phyloP scores from a whole-genome alignment of 2,329 filamentous ascomycete genomes.

The Penicillium sp. region DNA sequence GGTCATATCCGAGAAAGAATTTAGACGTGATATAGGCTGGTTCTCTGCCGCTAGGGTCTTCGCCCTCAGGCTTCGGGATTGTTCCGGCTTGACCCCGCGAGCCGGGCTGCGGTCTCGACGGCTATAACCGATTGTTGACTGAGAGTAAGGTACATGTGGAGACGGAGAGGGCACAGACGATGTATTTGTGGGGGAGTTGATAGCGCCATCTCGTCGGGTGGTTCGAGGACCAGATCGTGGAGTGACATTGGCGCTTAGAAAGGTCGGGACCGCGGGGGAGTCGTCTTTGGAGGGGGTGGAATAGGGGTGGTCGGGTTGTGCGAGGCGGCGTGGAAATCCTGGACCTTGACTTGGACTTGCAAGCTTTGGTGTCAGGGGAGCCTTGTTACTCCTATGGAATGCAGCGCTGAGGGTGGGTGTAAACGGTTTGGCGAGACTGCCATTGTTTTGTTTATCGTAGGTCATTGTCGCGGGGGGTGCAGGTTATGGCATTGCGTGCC shows the following conservation, averaged over 20 bases:
- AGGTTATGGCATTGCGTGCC: slow-evolving; percentile 49
- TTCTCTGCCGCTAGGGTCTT: slow-evolving; percentile 40
- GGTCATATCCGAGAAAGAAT: slow-evolving; percentile 36
- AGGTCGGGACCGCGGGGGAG: slow-evolving; percentile 54
- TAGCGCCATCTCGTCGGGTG: slow-evolving; percentile 66
- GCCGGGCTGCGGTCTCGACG: slow-evolving; percentile 38
- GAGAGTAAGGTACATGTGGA: slow-evolving; percentile 31
- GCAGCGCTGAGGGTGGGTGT: slow-evolving; percentile 67
- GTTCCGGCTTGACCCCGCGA: slow-evolving; percentile 31
- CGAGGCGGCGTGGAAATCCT: slow-evolving; percentile 34
- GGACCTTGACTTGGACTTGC: slow-evolving; percentile 40
- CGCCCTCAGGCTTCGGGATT: slow-evolving; percentile 33
- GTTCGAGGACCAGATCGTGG: slow-evolving; percentile 74
- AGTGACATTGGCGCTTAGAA: slow-evolving; percentile 68
- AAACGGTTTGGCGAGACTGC: slow-evolving; percentile 56
- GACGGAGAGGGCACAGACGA: slow-evolving; percentile 26
- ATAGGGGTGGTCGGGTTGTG: slow-evolving; percentile 33
- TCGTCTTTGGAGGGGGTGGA: slow-evolving; percentile 45
- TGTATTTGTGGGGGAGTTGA: slow-evolving; percentile 62
- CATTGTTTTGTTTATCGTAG: slow-evolving; percentile 53
- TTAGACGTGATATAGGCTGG: slow-evolving; percentile 32
- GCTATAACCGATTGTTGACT: slow-evolving; percentile 25
- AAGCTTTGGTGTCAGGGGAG: slow-evolving; percentile 60
- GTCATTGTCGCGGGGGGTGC: slow-evolving; percentile 47
- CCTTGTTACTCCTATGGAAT: slow-evolving; percentile 55